Evolutionary conservation across 768 basidiomycete genomes (phyloP), one percentile per base, ranked within the genome.

Genomic region (Russula vinacea): DNA sequence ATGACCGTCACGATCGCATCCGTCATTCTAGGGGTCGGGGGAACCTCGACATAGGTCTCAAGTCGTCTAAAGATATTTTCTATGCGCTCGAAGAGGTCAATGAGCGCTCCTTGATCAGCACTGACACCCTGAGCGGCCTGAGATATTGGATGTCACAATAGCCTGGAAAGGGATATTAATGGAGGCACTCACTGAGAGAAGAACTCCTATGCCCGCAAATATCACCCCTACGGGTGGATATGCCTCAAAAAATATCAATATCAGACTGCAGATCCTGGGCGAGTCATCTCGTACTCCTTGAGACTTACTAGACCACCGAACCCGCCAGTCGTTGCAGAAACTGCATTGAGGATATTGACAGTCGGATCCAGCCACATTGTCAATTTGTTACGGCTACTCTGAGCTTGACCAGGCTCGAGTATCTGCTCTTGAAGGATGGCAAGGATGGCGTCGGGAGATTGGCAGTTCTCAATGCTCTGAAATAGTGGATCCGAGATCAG

Each of bases 71-170:
- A 40, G 19, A 56, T 7, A 1, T 29, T 29, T 14, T 56, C 39
- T 11, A 56, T 44, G 10, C 56, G 40, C 40, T 42, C 56, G n/a
- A 56, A 56, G 10, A 42, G 26, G 19, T 42, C 40, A 40, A 56
- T 19, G 39, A 56, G 40, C 5, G 14, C 5, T 13, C 11, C 13
- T 54, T 11, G 35, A 37, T 13, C 33, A 13, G 53, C 9, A 9
- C 5, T 14, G 14, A 24, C 13, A 24, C 4, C 53, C 6, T 22
- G 37, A 22, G 22, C 53, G 14, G 22, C 22, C 53, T 54, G 53
- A 24, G n/a, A 37, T 13, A 6, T 37, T 8, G 22, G 35, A 24
- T 3, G n/a, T 54, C 22, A 54, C 22, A 16, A 22, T 54, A 9
- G 14, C 1, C 19, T 3, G 9, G 29, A 10, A 5, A 33, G 29